Conservation (phyloP, 164 flowering plant species). For the Magnolia sinica region DNA sequence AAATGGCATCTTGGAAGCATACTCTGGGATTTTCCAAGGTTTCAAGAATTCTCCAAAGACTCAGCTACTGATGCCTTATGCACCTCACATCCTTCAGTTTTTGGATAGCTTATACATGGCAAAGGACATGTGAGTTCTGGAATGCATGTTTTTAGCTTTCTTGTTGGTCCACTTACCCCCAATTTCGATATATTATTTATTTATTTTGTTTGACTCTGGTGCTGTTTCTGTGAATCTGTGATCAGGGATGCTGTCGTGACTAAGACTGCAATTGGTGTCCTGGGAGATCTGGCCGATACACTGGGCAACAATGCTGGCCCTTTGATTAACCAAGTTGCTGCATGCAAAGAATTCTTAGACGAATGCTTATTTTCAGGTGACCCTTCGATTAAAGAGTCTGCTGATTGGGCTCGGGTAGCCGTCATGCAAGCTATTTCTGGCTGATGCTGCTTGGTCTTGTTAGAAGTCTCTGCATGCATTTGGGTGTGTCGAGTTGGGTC, state of each 20-base stretch:
- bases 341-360: slow-evolving; percentile 64
- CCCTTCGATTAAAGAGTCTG: slow-evolving; percentile 77
- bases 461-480: slow-evolving; percentile 67
- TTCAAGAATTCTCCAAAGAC: slow-evolving; percentile 55
- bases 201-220: background rate
- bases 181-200: background rate
- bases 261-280: slow-evolving; percentile 80
- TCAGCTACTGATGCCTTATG: slow-evolving; percentile 51
- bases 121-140: slow-evolving; percentile 51
- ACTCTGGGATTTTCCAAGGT: slow-evolving; percentile 65
- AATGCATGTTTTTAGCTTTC: background rate
- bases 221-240: slow-evolving; percentile 2
- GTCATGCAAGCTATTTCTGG: slow-evolving; percentile 67
- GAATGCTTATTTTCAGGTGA: slow-evolving; percentile 85
- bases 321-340: slow-evolving; percentile 64
- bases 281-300: slow-evolving; percentile 87
- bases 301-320: slow-evolving; percentile 72
- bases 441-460: slow-evolving; percentile 42
- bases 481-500: slow-evolving; percentile 50
- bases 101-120: slow-evolving; percentile 48
- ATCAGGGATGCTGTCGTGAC: slow-evolving; percentile 79
- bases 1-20: slow-evolving; percentile 63
- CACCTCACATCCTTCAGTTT: slow-evolving; percentile 54
- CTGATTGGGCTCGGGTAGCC: slow-evolving; percentile 77
- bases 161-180: background rate